Percentiles rank a stretch among this genome's conserved stretches.
These are phyloP conservation scores for Entelexis sorbosivorans DNA, from an alignment of 1,139 yeast species.

Conservation along the genomic window DNA sequence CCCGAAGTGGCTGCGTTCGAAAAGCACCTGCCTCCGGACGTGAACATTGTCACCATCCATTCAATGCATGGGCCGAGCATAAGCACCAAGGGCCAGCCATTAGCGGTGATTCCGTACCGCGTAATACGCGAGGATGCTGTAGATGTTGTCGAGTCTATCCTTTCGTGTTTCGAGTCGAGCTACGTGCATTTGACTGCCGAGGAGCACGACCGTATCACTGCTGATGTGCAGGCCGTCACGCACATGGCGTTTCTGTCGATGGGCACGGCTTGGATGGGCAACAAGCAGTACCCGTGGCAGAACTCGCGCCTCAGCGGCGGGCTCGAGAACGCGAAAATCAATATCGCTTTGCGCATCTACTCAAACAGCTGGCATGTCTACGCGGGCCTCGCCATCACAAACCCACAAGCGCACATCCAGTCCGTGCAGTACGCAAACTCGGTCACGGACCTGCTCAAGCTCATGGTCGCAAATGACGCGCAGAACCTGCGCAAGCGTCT, in stretches of 20 bases:
- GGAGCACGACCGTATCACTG: slow-evolving; percentile 89
- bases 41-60: slow-evolving; percentile 74
- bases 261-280: slow-evolving; percentile 92
- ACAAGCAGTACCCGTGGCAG: slow-evolving; percentile 86
- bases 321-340: slow-evolving; percentile 87
- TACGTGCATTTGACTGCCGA: slow-evolving; percentile 67
- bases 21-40: slow-evolving; percentile 57
- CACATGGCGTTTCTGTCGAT: slow-evolving; percentile 94
- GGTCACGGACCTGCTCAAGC: slow-evolving; percentile 66
- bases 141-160: slow-evolving; percentile 49
- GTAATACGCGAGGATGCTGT: slow-evolving; percentile 43
- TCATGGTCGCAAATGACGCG: slow-evolving; percentile 63
- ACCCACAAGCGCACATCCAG: slow-evolving; percentile 88
- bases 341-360: slow-evolving; percentile 78
- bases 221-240: slow-evolving; percentile 97
- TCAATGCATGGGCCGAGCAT: slow-evolving; percentile 93
- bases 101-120: slow-evolving; percentile 71
- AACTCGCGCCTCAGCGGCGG: slow-evolving; percentile 84
- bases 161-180: slow-evolving; percentile 66
- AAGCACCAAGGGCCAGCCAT: slow-evolving; percentile 80
- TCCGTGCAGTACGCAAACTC: slow-evolving; percentile 81
- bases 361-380: slow-evolving; percentile 97
- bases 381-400: slow-evolving; percentile 92
- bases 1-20: slow-evolving; percentile 88
- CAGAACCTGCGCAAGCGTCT: slow-evolving; percentile 51